phyloP scores from a whole-genome alignment of 805 yeast genomes.

The Maudiozyma barnettii region DNA sequence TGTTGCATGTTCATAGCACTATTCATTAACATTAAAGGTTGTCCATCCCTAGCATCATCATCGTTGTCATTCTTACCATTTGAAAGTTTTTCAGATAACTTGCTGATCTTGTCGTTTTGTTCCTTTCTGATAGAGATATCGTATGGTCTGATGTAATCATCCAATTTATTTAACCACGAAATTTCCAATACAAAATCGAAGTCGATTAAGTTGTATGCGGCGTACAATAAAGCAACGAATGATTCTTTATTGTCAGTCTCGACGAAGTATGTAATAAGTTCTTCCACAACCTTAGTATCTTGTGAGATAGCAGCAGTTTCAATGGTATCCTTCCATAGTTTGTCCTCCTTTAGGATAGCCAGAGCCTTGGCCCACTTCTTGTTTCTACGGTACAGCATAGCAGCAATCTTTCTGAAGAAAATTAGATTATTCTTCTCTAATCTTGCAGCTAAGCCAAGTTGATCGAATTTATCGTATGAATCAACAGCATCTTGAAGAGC shows the following conservation, averaged over 20 bases:
- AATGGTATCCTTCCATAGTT: constrained; percentile 90
- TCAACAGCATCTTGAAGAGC: constrained; percentile 82
- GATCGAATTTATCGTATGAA: constrained; percentile 82
- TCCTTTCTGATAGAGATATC: constrained; percentile 77
- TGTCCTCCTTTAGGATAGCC: constrained; percentile 80
- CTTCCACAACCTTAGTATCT: constrained; percentile 76
- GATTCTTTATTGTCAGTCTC: constrained; percentile 96
- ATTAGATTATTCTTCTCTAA: constrained; percentile 84
- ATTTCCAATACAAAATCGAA: constrained; percentile 81
- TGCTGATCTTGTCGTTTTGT: constrained; percentile 56
- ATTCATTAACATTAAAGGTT: constrained; percentile 74
- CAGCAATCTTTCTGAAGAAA: constrained; percentile 94
- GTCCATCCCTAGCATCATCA: constrained; percentile 45
- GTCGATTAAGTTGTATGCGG: constrained; percentile 71
- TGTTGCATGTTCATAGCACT: constrained; percentile 66
- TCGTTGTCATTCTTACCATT: constrained; percentile 45
- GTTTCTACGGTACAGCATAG: constrained; percentile 84
- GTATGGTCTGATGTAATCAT: constrained; percentile 85
- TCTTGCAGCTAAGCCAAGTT: constrained; percentile 83
- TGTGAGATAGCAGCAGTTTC: constrained; percentile 81
- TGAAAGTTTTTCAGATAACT: constrained; percentile 62
- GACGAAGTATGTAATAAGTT: constrained; percentile 80
- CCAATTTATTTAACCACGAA: constrained; percentile 81
- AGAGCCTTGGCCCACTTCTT: constrained; percentile 90
- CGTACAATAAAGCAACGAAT: constrained; percentile 78